Conservation (phyloP, 306 rosid genomes). For the Cicer bijugum region DNA sequence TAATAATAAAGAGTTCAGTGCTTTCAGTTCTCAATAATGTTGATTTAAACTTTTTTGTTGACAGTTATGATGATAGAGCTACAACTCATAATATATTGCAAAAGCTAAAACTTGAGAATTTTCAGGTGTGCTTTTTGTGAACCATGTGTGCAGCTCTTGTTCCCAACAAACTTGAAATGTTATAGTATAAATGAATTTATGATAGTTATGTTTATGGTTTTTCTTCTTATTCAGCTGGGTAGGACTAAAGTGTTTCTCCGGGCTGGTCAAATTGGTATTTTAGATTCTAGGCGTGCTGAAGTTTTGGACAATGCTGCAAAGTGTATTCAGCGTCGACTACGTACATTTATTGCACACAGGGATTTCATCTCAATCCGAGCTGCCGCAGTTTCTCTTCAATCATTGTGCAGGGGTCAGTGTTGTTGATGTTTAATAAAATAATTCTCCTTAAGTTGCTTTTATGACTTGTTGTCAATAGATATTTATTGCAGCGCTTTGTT, state of each 20-base stretch:
- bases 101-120: constrained; percentile 77
- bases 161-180: constrained; percentile 29
- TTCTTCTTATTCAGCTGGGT: constrained; percentile 68
- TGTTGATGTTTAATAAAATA: constrained; percentile 25
- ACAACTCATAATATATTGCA: constrained; percentile 71
- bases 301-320: constrained; percentile 89
- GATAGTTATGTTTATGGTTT: constrained; percentile 35
- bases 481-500: constrained; percentile 4
- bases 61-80: constrained; percentile 79
- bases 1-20: background rate
- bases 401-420: constrained; percentile 80
- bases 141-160: constrained; percentile 28
- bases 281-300: constrained; percentile 83
- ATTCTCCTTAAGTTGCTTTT: background rate
- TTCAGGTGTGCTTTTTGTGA: constrained; percentile 65
- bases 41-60: constrained; percentile 34
- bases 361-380: constrained; percentile 61
- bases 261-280: constrained; percentile 95
- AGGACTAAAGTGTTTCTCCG: constrained; percentile 92
- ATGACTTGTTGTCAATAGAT: background rate
- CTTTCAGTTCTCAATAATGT: constrained; percentile 14
- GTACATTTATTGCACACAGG: constrained; percentile 70
- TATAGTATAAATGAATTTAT: background rate
- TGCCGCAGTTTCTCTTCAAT: constrained; percentile 76
- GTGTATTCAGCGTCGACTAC: constrained; percentile 68